These are phyloP conservation scores for Lachancea waltii DNA, from an alignment of 805 yeast genomes.

Conservation along the genomic window DNA sequence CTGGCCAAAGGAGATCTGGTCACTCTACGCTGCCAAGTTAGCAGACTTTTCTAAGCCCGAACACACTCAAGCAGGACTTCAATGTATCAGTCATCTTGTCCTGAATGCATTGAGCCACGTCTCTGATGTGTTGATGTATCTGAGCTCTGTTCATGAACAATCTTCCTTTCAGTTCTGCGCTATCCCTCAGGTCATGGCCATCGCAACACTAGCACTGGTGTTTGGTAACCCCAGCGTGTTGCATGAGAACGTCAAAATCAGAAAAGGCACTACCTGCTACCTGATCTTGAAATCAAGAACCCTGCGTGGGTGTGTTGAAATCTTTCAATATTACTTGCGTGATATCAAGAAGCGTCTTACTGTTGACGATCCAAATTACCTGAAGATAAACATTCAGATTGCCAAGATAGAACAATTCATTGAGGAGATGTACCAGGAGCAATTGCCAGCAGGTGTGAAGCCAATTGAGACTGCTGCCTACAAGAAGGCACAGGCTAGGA, in stretches of 20 bases:
- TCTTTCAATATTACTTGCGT: conserved; percentile 69
- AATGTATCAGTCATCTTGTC: conserved; percentile 77
- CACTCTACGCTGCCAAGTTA: conserved; percentile 61
- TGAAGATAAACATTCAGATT: conserved; percentile 75
- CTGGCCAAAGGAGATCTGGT: conserved; percentile 96
- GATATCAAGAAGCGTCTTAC: conserved; percentile 71
- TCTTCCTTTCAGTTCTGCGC: conserved; percentile 88
- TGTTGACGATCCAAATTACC: conserved; percentile 80
- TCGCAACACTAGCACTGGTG: conserved; percentile 83
- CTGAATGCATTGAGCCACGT: conserved; percentile 74
- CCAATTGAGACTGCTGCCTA: conserved; percentile 35
- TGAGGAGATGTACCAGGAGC: conserved; percentile 64
- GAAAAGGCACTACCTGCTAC: conserved; percentile 80
- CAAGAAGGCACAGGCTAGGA: conserved; percentile 39
- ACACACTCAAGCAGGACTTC: conserved; percentile 48
- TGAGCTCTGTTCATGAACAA: conserved; percentile 71
- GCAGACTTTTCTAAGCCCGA: conserved; percentile 51
- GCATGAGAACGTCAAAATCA: conserved; percentile 69
- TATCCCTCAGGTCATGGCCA: conserved; percentile 98
- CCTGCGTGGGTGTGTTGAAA: conserved; percentile 64
- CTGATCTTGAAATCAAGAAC: conserved; percentile 70
- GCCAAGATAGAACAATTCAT: conserved; percentile 86
- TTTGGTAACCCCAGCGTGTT: conserved; percentile 75
- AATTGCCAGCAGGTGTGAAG: conserved; percentile 50
- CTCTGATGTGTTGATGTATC: conserved; percentile 65